phyloP scores from a whole-genome alignment of 257 asterid species.

The Forsythia suspensa region DNA sequence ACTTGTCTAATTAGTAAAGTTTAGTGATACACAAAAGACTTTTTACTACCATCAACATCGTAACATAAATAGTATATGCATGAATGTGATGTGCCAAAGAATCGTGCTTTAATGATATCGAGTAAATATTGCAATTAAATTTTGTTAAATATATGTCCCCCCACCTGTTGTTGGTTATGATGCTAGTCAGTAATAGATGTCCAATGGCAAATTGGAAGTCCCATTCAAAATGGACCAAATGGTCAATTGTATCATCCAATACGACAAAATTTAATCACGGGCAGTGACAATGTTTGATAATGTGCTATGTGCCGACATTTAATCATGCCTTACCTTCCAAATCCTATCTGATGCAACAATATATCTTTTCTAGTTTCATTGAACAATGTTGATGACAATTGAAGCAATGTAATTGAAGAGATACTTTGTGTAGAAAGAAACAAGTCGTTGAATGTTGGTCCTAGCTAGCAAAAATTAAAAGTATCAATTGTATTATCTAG shows the following conservation, averaged over 20 bases:
- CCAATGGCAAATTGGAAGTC: background rate
- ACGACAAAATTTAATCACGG: background rate
- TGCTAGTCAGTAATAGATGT: background rate
- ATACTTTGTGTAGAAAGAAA: conserved; percentile 3
- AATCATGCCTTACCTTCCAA: background rate
- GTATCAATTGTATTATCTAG: background rate
- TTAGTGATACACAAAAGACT: too few species aligned
- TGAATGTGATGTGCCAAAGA: background rate
- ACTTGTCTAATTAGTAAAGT: background rate
- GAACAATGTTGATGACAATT: background rate
- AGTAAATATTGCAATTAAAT: too few species aligned
- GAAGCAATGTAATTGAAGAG: background rate
- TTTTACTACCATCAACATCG: background rate
- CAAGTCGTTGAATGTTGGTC: background rate
- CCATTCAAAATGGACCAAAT: background rate
- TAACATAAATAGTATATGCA: background rate
- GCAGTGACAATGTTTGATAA: background rate
- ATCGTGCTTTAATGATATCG: background rate
- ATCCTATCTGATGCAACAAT: background rate
- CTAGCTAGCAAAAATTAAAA: background rate
- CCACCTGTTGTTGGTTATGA: background rate
- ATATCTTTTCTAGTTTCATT: background rate
- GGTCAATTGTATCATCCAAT: background rate
- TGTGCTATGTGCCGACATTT: background rate
- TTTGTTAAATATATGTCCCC: background rate